Conservation (phyloP, 2,329 filamentous ascomycete species). For the Coniella vitis region DNA sequence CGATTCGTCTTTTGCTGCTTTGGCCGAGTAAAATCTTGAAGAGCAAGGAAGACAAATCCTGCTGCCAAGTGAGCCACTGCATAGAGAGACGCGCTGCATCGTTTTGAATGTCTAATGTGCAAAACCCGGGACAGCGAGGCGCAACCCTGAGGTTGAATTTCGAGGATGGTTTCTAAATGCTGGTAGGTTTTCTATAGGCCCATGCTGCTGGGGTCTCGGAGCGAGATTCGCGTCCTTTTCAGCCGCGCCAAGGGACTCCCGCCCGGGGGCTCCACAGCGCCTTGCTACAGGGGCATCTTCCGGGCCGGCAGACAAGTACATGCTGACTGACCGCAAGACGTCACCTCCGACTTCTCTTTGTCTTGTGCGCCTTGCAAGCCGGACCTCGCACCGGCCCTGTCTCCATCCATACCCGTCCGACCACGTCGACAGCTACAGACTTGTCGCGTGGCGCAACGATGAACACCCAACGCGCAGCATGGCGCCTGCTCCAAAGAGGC, state of each 20-base stretch:
- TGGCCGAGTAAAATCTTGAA: conserved; percentile 4
- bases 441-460: conserved; percentile 20
- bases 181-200: not conserved
- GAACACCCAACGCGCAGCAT: conserved; percentile 29
- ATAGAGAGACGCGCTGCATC: not conserved
- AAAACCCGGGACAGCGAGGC: not conserved
- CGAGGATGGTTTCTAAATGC: not conserved
- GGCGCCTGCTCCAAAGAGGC: conserved; percentile 27
- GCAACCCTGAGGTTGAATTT: not conserved
- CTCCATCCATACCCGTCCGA: not conserved
- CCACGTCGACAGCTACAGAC: not conserved
- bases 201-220: not conserved
- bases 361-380: not conserved
- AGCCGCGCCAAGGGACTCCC: not conserved
- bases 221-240: not conserved
- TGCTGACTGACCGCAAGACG: too few species aligned
- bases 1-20: not conserved
- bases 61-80: not conserved
- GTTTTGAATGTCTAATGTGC: not conserved
- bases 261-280: not conserved
- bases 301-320: not conserved
- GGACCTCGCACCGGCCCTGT: not conserved
- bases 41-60: not conserved
- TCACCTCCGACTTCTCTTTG: conserved; percentile 3
- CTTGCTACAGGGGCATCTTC: not conserved